Percentiles rank a stretch among this genome's conserved stretches.
Conservation (phyloP, 2,329 filamentous ascomycete genomes). For the Pseudogymnoascus sp. region DNA sequence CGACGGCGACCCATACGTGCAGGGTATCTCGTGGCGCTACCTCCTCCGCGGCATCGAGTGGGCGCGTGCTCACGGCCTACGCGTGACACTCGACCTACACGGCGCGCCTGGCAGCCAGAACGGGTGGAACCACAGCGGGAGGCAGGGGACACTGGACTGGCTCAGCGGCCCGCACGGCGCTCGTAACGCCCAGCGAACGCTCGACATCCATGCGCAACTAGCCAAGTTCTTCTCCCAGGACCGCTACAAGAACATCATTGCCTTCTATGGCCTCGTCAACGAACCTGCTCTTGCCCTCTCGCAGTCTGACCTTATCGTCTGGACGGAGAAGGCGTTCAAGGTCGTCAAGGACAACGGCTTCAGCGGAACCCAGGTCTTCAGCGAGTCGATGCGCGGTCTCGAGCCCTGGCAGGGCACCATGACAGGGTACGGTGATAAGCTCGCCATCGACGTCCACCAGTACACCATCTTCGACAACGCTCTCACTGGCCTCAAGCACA, state of each 20-base stretch:
- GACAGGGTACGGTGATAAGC: slow-evolving; percentile 52
- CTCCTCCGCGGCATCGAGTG: slow-evolving; percentile 88
- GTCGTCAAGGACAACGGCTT: slow-evolving; percentile 71
- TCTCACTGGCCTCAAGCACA: slow-evolving; percentile 74
- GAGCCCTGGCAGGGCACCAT: slow-evolving; percentile 84
- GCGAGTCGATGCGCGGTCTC: slow-evolving; percentile 90
- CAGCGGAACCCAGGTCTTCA: slow-evolving; percentile 67
- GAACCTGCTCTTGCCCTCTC: slow-evolving; percentile 79
- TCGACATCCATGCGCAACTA: slow-evolving; percentile 79
- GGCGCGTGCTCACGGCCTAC: slow-evolving; percentile 81
- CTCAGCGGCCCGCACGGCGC: slow-evolving; percentile 77
- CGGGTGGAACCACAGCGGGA: slow-evolving; percentile 93
- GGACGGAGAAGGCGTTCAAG: slow-evolving; percentile 67
- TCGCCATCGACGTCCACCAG: slow-evolving; percentile 91
- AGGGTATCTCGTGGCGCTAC: slow-evolving; percentile 85
- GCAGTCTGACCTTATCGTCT: slow-evolving; percentile 58
- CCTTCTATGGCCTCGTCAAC: slow-evolving; percentile 90
- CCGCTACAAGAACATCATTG: slow-evolving; percentile 83
- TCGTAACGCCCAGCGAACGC: slow-evolving; percentile 67
- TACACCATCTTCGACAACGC: slow-evolving; percentile 96
- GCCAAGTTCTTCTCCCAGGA: slow-evolving; percentile 89
- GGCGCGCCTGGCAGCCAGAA: slow-evolving; percentile 90
- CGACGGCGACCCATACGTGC: slow-evolving; percentile 77
- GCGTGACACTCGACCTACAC: slow-evolving; percentile 89
- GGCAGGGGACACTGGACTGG: slow-evolving; percentile 74